Percentiles rank a stretch among this genome's conserved stretches.
Conservation (phyloP, 1,284 basidiomycete species). For the Bjerkandera adusta region DNA sequence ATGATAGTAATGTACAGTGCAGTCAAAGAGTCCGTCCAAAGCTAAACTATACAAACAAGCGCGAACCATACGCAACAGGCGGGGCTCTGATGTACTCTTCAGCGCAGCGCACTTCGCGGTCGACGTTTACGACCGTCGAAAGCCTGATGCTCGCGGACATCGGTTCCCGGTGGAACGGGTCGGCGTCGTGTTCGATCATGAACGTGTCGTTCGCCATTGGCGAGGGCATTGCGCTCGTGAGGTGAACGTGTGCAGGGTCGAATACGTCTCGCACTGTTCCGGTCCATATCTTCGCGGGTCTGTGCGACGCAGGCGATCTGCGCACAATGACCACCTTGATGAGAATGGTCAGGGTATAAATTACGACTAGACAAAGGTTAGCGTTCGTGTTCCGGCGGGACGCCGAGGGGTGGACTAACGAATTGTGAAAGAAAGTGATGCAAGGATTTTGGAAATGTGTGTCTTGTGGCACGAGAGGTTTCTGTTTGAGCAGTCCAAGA, state of each 20-base stretch:
- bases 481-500: background rate
- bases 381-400: background rate
- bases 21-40: too few relatives aligned
- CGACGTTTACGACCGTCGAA: background rate
- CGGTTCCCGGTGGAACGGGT: constrained; percentile 7
- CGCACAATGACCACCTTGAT: background rate
- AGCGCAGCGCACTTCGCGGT: constrained; percentile 1
- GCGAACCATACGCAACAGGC: background rate
- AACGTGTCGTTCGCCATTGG: background rate
- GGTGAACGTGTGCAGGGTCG: background rate
- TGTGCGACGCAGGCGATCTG: background rate
- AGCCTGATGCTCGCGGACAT: background rate
- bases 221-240: background rate
- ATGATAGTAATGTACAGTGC: too few relatives aligned
- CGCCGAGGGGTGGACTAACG: background rate
- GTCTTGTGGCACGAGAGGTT: background rate
- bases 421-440: background rate
- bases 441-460: background rate
- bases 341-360: background rate
- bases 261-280: constrained; percentile 7
- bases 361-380: constrained; percentile 1
- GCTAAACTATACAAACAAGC: too few relatives aligned
- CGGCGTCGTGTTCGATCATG: constrained; percentile 9
- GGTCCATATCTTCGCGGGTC: constrained; percentile 4
- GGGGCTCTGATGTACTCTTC: background rate